Conservation (phyloP, 352 stramenopile species). For the Pythium brachiatum region DNA sequence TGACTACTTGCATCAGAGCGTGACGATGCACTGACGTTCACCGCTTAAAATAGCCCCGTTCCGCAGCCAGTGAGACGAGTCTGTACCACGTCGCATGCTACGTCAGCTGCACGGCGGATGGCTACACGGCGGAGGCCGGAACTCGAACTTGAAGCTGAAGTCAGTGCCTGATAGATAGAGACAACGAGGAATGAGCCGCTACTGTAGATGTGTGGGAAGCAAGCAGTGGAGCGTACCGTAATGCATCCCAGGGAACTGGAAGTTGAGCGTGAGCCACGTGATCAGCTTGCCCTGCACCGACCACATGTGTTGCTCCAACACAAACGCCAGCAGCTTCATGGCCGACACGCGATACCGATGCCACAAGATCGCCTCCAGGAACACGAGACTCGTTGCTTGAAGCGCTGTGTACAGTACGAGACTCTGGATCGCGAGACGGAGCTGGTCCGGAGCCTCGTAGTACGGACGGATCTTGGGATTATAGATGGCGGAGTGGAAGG, state of each 20-base stretch:
- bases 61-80: no score
- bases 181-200: no score
- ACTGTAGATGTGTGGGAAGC: not conserved
- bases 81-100: no score
- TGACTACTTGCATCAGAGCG: no score
- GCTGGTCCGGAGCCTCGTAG: not conserved
- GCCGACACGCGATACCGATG: slow-evolving; percentile 12
- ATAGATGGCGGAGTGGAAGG: slow-evolving; percentile 6
- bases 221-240: not conserved
- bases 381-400: slow-evolving; percentile 3
- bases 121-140: no score
- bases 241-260: slow-evolving; percentile 9
- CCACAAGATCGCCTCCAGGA: slow-evolving; percentile 12
- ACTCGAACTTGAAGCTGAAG: slow-evolving; percentile 10
- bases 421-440: not conserved
- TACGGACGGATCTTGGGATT: not conserved
- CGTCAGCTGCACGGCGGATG: no score
- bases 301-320: slow-evolving; percentile 12
- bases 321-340: not conserved
- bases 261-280: slow-evolving; percentile 11
- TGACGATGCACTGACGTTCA: no score
- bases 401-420: slow-evolving; percentile 11
- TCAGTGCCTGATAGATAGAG: not conserved
- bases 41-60: no score
- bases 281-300: slow-evolving; percentile 13